These are phyloP conservation scores for Xylariomycetidae sp. DNA, from an alignment of 2,329 filamentous ascomycete genomes.

Conservation along the genomic window DNA sequence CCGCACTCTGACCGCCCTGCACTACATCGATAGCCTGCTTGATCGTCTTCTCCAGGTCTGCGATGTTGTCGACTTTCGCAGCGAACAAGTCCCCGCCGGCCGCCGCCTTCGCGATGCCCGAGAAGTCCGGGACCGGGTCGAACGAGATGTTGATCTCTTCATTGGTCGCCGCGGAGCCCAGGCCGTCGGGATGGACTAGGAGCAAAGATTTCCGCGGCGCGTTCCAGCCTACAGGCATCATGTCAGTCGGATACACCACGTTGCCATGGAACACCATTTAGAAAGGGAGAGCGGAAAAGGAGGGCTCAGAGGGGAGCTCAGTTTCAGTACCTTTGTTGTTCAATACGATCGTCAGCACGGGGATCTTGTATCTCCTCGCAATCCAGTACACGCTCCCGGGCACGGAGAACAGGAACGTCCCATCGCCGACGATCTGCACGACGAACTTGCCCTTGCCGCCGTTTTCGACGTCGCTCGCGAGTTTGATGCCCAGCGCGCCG, in stretches of 20 bases:
- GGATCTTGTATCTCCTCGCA: slow-evolving; percentile 47
- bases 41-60: slow-evolving; percentile 42
- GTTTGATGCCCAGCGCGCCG: slow-evolving; percentile 45
- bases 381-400: slow-evolving; percentile 55
- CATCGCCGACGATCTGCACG: slow-evolving; percentile 53
- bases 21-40: slow-evolving; percentile 47
- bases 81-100: slow-evolving; percentile 50
- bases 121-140: slow-evolving; percentile 52
- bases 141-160: slow-evolving; percentile 61
- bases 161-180: slow-evolving; percentile 50
- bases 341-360: slow-evolving; percentile 49
- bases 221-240: slow-evolving; percentile 45
- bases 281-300: no score
- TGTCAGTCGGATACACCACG: background rate
- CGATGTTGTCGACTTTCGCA: slow-evolving; percentile 40
- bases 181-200: slow-evolving; percentile 54
- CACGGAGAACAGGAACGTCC: slow-evolving; percentile 52
- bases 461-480: slow-evolving; percentile 35
- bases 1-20: slow-evolving; percentile 45
- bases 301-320: no score
- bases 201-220: slow-evolving; percentile 52
- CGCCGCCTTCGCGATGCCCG: slow-evolving; percentile 57
- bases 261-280: background rate
- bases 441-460: slow-evolving; percentile 45
- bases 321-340: slow-evolving; percentile 54